phyloP scores from a whole-genome alignment of 345 rosid species.

The Durio zibethinus region DNA sequence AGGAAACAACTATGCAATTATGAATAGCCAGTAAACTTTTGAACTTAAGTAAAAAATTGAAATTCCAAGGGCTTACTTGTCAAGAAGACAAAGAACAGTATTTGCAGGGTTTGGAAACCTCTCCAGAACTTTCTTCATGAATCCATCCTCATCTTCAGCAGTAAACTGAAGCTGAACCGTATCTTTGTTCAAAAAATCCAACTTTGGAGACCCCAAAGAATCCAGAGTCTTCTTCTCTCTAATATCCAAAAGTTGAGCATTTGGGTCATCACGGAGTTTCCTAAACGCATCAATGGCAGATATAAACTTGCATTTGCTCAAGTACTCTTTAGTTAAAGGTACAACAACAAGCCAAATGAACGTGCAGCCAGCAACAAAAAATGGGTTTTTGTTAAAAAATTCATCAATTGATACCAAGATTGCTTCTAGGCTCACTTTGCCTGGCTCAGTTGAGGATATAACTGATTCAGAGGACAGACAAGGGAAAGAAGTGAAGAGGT shows the following conservation, averaged over 20 bases:
- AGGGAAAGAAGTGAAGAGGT: constrained; percentile 29
- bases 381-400: constrained; percentile 72
- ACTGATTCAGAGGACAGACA: constrained; percentile 48
- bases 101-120: constrained; percentile 51
- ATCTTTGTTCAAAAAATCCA: constrained; percentile 50
- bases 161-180: constrained; percentile 52
- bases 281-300: constrained; percentile 63
- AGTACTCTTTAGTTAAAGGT: constrained; percentile 51
- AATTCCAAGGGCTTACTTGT: constrained; percentile 49
- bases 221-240: constrained; percentile 55
- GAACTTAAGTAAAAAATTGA: not conserved
- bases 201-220: constrained; percentile 60
- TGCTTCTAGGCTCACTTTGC: constrained; percentile 66
- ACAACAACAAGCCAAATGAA: constrained; percentile 74
- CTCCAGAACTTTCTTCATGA: constrained; percentile 55
- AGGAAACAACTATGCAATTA: not conserved
- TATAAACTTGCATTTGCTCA: constrained; percentile 67
- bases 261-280: constrained; percentile 55
- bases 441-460: constrained; percentile 29
- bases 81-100: constrained; percentile 64
- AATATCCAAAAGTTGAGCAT: constrained; percentile 80
- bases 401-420: constrained; percentile 62
- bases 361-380: constrained; percentile 79
- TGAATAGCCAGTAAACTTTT: not conserved
- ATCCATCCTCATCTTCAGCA: constrained; percentile 47